Conservation (phyloP, 2,329 filamentous ascomycete genomes). For the Domatiomyces catenatus region DNA sequence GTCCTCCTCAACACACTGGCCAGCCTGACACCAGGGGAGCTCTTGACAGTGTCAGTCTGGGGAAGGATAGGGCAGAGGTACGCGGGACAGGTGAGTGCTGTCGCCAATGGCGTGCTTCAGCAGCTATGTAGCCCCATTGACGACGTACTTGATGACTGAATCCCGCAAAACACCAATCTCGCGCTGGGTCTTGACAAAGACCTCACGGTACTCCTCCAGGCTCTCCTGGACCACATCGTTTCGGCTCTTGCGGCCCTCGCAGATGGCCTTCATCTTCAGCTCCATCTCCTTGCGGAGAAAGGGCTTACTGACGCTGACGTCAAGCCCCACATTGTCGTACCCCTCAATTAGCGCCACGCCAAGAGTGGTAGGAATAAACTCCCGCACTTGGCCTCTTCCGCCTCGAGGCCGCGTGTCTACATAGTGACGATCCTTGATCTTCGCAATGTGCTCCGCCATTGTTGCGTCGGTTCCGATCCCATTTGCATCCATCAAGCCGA, state of each 20-base stretch:
- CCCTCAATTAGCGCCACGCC: slow-evolving; percentile 86
- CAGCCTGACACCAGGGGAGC: too few species aligned
- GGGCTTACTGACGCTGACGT: slow-evolving; percentile 84
- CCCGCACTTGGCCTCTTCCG: slow-evolving; percentile 44
- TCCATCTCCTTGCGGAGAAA: slow-evolving; percentile 98
- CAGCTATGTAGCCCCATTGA: slow-evolving; percentile 19
- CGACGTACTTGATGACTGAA: slow-evolving; percentile 43
- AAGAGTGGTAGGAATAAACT: slow-evolving; percentile 84
- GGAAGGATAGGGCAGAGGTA: not conserved
- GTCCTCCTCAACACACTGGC: not conserved
- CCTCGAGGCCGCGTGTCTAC: slow-evolving; percentile 49
- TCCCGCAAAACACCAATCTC: slow-evolving; percentile 50
- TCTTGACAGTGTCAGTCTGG: too few species aligned
- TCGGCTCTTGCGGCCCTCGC: slow-evolving; percentile 65
- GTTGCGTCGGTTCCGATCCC: slow-evolving; percentile 97
- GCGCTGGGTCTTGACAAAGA: slow-evolving; percentile 68
- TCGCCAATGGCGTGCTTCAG: not conserved
- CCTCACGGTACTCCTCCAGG: slow-evolving; percentile 68
- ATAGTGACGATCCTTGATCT: slow-evolving; percentile 82
- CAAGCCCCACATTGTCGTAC: slow-evolving; percentile 86
- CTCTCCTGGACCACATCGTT: slow-evolving; percentile 66
- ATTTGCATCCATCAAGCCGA: slow-evolving; percentile 94
- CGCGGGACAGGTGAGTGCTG: not conserved
- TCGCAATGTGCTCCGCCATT: slow-evolving; percentile 96
- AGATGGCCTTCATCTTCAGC: slow-evolving; percentile 89